Evolutionary conservation across 225 moss, liverwort and hornwort species (phyloP), one percentile per base, ranked within the genome.

Genomic region (Anthoceros angustus): DNA sequence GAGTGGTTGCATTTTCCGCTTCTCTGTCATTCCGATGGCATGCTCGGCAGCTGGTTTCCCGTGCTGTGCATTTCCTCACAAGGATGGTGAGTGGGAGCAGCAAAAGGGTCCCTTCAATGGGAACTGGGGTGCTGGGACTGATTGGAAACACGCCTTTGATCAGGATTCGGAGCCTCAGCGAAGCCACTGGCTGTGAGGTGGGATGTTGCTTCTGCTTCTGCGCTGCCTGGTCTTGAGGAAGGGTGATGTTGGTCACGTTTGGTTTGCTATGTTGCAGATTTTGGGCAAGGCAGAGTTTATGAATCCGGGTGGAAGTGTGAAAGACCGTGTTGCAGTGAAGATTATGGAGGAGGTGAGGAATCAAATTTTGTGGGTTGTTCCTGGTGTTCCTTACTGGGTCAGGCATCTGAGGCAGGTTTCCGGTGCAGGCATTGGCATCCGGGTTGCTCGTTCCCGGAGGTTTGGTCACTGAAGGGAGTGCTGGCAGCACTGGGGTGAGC

Each of bases 291-390:
- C 87, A 32, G 92, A 98, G 72, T 98, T 98, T 74, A 63, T 98
- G 74, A 98, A 98, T 78, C 98, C 98, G 21, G 98, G 98, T 62
- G 98, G 98, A 66, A 98, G 98, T 72, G 89, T 98, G 69, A 98
- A 98, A 71, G 98, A 98, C 66, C 82, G 98, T 81, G 92, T 98
- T 71, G 98, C 98, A 2, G 77, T 83, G 48, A 86, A 80, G 78
- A 87, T 92, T 64, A 76, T 98, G 10, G 75, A 80, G 62, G 98
- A 98, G 92, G 95, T 98, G 70, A 75, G 88, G 82, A 38, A 40
- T 21, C 55, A 18, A 48, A 18, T 12, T 32, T 32, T 32, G 32
- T 32, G 32, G 32, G 32, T 32, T 32, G 32, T 32, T 32, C 32
- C 32, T 32, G 32, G 32, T 32, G 32, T 32, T 32, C 32, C 32